Evolutionary conservation across 768 basidiomycete species (phyloP).

Genomic region (Kockovaella imperatae): DNA sequence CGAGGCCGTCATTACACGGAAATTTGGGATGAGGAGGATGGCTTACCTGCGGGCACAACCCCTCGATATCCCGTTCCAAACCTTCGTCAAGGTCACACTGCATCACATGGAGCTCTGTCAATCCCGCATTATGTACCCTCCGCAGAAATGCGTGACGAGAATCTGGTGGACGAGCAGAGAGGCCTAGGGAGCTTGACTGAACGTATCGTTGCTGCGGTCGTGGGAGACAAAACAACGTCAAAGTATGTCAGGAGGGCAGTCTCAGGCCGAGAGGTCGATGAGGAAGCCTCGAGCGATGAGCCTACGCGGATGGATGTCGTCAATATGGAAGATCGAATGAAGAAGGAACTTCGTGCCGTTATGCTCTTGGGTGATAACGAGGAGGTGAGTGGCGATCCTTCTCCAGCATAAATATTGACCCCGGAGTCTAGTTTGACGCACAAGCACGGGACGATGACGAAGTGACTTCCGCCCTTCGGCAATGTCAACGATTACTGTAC

Average conservation of each 20-base stretch:
- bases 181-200: conserved; percentile 85
- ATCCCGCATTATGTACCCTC: conserved; percentile 27
- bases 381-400: conserved; percentile 52
- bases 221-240: conserved; percentile 13
- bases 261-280: conserved; percentile 17
- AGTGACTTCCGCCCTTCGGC: conserved; percentile 78
- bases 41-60: conserved; percentile 27
- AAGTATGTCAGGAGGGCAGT: conserved; percentile 26
- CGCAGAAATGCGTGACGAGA: conserved; percentile 64
- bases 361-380: conserved; percentile 49
- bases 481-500: conserved; percentile 74
- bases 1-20: conserved; percentile 82
- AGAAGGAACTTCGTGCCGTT: conserved; percentile 45
- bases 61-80: conserved; percentile 28
- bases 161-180: conserved; percentile 62
- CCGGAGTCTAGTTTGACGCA: conserved; percentile 41
- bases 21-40: conserved; percentile 88
- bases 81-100: conserved; percentile 13
- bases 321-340: conserved; percentile 47
- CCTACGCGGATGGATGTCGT: conserved; percentile 59
- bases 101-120: background rate
- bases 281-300: conserved; percentile 47
- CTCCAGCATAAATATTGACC: background rate
- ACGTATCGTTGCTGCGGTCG: conserved; percentile 48
- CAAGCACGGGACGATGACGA: conserved; percentile 66